Conservation (phyloP, 495 filamentous ascomycete genomes). For the Penicillium salamii region DNA sequence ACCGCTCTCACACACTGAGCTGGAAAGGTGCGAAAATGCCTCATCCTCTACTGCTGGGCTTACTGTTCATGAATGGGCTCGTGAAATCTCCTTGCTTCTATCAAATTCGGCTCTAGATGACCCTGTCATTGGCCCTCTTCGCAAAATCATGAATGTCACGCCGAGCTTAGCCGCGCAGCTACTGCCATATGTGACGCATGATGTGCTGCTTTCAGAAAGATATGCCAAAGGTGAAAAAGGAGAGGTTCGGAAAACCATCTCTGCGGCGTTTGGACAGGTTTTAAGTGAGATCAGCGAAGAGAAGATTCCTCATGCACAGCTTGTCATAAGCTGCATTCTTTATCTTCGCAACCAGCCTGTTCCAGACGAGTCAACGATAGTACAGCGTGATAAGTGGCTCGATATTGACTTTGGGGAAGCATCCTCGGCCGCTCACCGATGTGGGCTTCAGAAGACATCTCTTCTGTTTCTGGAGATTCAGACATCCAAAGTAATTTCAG, state of each 20-base stretch:
- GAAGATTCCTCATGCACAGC: conserved; percentile 47
- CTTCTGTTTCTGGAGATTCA: conserved; percentile 79
- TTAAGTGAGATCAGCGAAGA: conserved; percentile 28
- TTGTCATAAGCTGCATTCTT: conserved; percentile 77
- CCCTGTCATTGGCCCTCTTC: conserved; percentile 63
- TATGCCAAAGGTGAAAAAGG: conserved; percentile 18
- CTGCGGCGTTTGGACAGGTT: conserved; percentile 39
- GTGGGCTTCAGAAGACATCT: conserved; percentile 83
- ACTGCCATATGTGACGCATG: conserved; percentile 78
- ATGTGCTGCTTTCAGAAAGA: conserved; percentile 61
- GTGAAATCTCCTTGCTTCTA: conserved; percentile 58
- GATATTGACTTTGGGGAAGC: conserved; percentile 73
- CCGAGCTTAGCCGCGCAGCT: conserved; percentile 65
- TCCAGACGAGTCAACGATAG: conserved; percentile 71
- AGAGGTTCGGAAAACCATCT: conserved; percentile 36
- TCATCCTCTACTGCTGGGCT: conserved; percentile 14
- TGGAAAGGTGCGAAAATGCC: conserved; percentile 9
- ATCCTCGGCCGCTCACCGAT: conserved; percentile 72
- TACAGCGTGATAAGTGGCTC: conserved; percentile 80
- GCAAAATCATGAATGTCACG: conserved; percentile 57
- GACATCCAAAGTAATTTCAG: conserved; percentile 49
- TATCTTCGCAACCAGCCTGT: conserved; percentile 81
- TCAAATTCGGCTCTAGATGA: conserved; percentile 57
- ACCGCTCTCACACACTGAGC: conserved; percentile 12
- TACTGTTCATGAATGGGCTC: conserved; percentile 57